Evolutionary conservation across 1,139 yeast genomes (phyloP).

Genomic region (Suhomyces bolitotheri): DNA sequence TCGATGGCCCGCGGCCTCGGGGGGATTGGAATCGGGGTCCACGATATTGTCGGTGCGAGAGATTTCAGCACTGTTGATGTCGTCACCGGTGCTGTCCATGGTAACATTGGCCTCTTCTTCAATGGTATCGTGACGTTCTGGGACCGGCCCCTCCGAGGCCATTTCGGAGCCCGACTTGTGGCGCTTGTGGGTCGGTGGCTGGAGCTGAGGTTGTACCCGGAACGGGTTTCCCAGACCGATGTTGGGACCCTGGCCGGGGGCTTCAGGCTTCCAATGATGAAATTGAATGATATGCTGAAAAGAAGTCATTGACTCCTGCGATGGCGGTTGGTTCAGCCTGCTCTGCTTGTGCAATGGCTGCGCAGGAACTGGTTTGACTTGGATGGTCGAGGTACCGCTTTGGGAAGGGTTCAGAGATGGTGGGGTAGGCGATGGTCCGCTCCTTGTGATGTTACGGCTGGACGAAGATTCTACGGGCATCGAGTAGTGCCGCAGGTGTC

Average conservation of each 20-base stretch:
- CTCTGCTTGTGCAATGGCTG: conserved; percentile 45
- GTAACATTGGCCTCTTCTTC: conserved; percentile 16
- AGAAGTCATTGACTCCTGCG: conserved; percentile 53
- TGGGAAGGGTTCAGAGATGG: conserved; percentile 9
- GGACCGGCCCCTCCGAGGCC: conserved; percentile 2
- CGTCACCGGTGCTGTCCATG: conserved; percentile 16
- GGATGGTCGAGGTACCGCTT: conserved; percentile 40
- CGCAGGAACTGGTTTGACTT: conserved; percentile 47
- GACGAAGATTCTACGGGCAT: conserved; percentile 37
- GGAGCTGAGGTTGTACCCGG: conserved; percentile 14
- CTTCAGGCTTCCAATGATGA: conserved; percentile 54
- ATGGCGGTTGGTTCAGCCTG: conserved; percentile 37
- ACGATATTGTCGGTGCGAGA: conserved; percentile 12
- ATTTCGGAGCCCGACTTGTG: conserved; percentile 21
- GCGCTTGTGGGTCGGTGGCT: conserved; percentile 21
- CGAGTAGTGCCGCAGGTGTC: conserved; percentile 46
- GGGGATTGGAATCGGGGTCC: conserved; percentile 14
- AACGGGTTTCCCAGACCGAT: conserved; percentile 14
- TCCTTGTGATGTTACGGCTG: conserved; percentile 6
- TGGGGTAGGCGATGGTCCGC: conserved; percentile 23
- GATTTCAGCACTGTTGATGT: conserved; percentile 8
- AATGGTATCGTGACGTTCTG: conserved; percentile 11
- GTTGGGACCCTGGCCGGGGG: conserved; percentile 22
- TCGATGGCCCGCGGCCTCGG: conserved; percentile 10
- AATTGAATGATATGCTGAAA: conserved; percentile 54